Base-by-base conservation (phyloP, 2,329 filamentous ascomycete species). In the Atkinsonella texensis region DNA sequence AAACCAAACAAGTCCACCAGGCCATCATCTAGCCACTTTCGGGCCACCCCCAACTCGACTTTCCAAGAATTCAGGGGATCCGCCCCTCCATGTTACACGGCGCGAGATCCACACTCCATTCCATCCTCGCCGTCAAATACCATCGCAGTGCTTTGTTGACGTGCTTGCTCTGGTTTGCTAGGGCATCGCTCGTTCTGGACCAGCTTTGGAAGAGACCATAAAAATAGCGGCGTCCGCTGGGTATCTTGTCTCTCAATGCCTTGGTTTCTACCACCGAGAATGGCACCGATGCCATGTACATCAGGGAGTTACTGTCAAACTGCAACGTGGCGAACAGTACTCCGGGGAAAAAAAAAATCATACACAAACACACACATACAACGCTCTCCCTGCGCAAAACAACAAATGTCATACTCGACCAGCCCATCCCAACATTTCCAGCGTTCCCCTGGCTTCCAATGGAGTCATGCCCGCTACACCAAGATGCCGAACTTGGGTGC, bases 401-500 rank as follows among this genome's bases (percentile, higher is more conserved):
- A 3, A 31, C 17, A 1, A 38, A 5, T 38, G 12, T 28, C 1
- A 33, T 38, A 11, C 42, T 62, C 46, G 63, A 31, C 50, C 53
- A 49, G 53, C 55, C 77, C 77, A 84, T 5, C 80, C 80, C 44
- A 84, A 65, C 62, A 75, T 74, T 58, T 82, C 79, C 53, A 85
- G 65, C 32, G 76, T 74, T 17, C 64, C 70, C 57, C 73, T 73
- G 11, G 77, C 74, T 59, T 85, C 82, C 15, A 69, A 59, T 11
- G 69, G 66, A 46, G 73, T 69, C 70, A 85, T 75, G 44, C 74
- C 72, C 52, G 76, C 73, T 33, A 85, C 74, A 5, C 77, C 79
- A 45, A 85, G 68, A 52, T 78, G 74, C 50, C 79, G 71, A 33
- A 76, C 77, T 63, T 83, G 80, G 3, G 75, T 76, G 5, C 82